Evolutionary conservation across 176 grass and related monocot genomes (phyloP).

Genomic region (Cocos nucifera): DNA sequence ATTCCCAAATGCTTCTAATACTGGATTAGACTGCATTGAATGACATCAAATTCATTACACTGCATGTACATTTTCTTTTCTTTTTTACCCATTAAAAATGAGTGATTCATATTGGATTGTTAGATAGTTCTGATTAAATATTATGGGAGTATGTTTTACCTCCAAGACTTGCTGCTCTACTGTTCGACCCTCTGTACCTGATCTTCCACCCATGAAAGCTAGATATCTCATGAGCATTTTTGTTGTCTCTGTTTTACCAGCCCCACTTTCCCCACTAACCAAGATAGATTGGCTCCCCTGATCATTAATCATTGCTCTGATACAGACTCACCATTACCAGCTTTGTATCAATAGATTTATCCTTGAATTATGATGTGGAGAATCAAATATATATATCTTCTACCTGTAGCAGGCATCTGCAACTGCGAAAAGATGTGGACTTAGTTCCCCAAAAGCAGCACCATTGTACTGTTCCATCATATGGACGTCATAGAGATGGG

Average conservation of each 20-base stretch:
- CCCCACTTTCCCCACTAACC: constrained; percentile 95
- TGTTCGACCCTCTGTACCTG: constrained; percentile 68
- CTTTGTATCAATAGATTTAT: too few relatives aligned
- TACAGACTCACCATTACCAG: not conserved
- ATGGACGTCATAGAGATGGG: constrained; percentile 76
- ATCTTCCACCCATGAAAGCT: constrained; percentile 91
- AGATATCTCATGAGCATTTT: constrained; percentile 99
- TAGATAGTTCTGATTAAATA: too few relatives aligned
- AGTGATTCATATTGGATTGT: too few relatives aligned
- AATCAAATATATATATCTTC: not conserved
- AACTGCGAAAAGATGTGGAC: constrained; percentile 76
- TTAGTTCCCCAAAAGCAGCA: constrained; percentile 74
- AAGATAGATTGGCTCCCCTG: constrained; percentile 85
- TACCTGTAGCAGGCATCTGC: constrained; percentile 88
- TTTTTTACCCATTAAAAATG: too few relatives aligned
- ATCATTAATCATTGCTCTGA: constrained; percentile 79
- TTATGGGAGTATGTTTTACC: constrained; percentile 22
- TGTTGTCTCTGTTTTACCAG: constrained; percentile 93
- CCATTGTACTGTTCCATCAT: constrained; percentile 99
- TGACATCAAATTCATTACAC: constrained; percentile 3
- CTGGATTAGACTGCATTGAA: constrained; percentile 66
- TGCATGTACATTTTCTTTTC: too few relatives aligned
- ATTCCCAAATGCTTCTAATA: constrained; percentile 94
- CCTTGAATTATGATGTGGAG: not conserved
- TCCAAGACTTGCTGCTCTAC: constrained; percentile 93